Conservation (phyloP, 108 stramenopile genomes). For the Asterionellopsis glacialis region DNA sequence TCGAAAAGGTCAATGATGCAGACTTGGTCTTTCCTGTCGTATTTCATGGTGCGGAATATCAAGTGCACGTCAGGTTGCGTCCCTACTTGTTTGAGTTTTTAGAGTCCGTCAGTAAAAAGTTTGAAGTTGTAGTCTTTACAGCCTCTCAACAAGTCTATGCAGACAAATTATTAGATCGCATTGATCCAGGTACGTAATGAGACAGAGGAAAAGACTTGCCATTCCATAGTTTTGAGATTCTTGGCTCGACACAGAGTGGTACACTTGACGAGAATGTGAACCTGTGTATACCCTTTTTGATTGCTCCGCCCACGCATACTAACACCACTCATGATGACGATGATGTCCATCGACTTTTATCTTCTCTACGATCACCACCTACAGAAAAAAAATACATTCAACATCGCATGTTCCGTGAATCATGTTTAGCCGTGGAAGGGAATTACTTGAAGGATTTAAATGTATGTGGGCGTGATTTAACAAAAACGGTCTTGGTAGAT, state of each 20-base stretch:
- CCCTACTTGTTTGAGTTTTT: constrained; percentile 85
- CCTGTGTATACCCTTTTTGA: too few relatives aligned
- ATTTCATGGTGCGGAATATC: constrained; percentile 81
- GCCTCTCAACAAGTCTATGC: constrained; percentile 96
- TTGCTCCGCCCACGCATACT: too few relatives aligned
- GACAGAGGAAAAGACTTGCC: not conserved
- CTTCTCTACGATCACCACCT: not conserved
- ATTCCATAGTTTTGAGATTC: too few relatives aligned
- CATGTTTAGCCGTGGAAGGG: constrained; percentile 87
- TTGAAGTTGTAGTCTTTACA: constrained; percentile 95
- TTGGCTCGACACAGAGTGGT: too few relatives aligned
- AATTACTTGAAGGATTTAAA: constrained; percentile 90
- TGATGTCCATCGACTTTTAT: not conserved
- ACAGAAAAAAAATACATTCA: constrained; percentile 80
- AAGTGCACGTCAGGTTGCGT: constrained; percentile 86
- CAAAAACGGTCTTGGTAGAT: constrained; percentile 88
- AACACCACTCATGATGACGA: too few relatives aligned
- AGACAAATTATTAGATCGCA: constrained; percentile 84
- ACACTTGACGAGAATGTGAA: too few relatives aligned
- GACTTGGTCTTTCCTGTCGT: constrained; percentile 90
- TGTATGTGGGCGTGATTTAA: constrained; percentile 81
- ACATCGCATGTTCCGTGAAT: constrained; percentile 90
- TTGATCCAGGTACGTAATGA: constrained; percentile 81
- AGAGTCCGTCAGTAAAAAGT: constrained; percentile 63
- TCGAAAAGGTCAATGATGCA: constrained; percentile 76